phyloP scores from a whole-genome alignment of 495 filamentous ascomycete species.

The Penicillium bovifimosum region DNA sequence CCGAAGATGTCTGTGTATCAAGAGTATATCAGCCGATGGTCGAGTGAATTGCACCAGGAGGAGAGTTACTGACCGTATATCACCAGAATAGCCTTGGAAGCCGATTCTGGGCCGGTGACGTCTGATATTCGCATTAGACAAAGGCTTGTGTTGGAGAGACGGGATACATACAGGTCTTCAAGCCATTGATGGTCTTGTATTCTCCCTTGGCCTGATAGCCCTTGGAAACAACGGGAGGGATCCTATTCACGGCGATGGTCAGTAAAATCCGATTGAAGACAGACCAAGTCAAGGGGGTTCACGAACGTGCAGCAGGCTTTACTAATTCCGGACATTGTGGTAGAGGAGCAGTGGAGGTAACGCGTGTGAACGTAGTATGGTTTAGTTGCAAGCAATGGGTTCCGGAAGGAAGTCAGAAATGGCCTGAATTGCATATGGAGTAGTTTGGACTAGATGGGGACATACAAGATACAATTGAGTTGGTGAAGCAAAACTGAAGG shows the following conservation, averaged over 20 bases:
- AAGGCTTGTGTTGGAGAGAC: background rate
- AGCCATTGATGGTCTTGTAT: constrained; percentile 55
- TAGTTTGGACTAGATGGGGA: background rate
- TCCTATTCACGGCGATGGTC: constrained; percentile 14
- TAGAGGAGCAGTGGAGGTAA: constrained; percentile 20
- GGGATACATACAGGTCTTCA: constrained; percentile 52
- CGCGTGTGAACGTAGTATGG: constrained; percentile 3
- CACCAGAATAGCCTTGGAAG: constrained; percentile 49
- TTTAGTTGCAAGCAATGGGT: constrained; percentile 15
- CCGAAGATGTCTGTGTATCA: constrained; percentile 47
- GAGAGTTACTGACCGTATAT: constrained; percentile 38
- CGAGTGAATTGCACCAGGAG: background rate
- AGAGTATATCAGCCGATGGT: background rate
- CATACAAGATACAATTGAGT: background rate
- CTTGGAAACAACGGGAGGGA: constrained; percentile 52
- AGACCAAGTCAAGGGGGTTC: background rate
- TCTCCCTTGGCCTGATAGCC: constrained; percentile 56
- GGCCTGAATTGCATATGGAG: constrained; percentile 7
- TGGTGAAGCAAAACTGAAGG: background rate
- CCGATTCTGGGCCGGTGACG: constrained; percentile 46
- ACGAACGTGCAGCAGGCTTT: constrained; percentile 47
- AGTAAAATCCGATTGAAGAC: background rate
- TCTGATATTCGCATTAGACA: constrained; percentile 30
- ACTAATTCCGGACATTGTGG: constrained; percentile 42
- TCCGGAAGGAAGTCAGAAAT: constrained; percentile 21